A percentile compares a stretch with the other conserved stretches of the same genome.
Evolutionary conservation across 2,329 filamentous ascomycete genomes (phyloP).

Genomic region (Diplodia corticola): DNA sequence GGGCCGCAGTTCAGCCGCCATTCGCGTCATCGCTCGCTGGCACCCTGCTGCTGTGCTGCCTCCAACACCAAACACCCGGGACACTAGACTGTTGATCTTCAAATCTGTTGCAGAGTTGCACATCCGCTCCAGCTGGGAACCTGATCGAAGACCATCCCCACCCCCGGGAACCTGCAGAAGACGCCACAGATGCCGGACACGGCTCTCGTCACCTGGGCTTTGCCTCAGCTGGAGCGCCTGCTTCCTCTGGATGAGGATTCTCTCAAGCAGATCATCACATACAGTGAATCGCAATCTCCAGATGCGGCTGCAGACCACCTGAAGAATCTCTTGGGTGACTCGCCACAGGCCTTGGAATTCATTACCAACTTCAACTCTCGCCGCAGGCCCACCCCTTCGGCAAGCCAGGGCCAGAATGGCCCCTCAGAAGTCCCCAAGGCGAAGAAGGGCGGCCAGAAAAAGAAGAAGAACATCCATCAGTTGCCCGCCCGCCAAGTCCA

Average conservation of each 20-base stretch:
- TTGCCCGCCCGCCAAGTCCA: slow-evolving; percentile 49
- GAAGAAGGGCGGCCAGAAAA: slow-evolving; percentile 36
- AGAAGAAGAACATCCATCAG: slow-evolving; percentile 43
- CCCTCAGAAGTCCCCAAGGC: slow-evolving; percentile 33
- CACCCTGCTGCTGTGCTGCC: not conserved
- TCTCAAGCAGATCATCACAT: slow-evolving; percentile 79
- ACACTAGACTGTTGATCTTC: not conserved
- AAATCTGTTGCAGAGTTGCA: not conserved
- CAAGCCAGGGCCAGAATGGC: slow-evolving; percentile 7
- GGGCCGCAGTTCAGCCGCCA: not conserved
- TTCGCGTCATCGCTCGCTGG: slow-evolving; percentile 5
- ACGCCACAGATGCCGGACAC: not conserved
- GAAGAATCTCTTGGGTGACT: slow-evolving; percentile 83
- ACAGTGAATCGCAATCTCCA: slow-evolving; percentile 74
- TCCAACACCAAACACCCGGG: not conserved
- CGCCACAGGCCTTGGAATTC: slow-evolving; percentile 70
- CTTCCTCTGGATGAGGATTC: slow-evolving; percentile 84
- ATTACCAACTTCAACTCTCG: slow-evolving; percentile 74
- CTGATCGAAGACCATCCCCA: not conserved
- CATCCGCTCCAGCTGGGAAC: not conserved
- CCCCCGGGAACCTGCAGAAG: not conserved
- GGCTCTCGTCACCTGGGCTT: slow-evolving; percentile 52
- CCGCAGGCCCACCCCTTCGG: slow-evolving; percentile 41
- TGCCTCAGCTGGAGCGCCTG: slow-evolving; percentile 73
- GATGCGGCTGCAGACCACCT: slow-evolving; percentile 80